Percentiles rank a stretch among this genome's conserved stretches.
These are phyloP conservation scores for Dicorynia guianensis DNA, from an alignment of 306 rosid genomes.

Conservation along the genomic window DNA sequence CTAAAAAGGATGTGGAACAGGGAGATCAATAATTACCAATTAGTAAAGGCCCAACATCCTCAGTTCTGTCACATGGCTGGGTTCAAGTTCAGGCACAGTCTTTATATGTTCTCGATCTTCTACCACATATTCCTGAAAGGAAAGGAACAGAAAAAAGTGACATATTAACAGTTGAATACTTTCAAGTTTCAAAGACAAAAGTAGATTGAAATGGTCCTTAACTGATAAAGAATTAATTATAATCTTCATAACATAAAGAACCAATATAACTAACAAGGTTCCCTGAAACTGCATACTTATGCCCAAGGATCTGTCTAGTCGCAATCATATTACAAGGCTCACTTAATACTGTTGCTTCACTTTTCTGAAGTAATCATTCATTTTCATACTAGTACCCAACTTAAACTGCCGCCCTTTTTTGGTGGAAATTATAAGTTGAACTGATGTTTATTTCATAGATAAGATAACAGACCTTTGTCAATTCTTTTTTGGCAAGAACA, in stretches of 20 bases:
- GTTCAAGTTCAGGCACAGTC: constrained; percentile 86
- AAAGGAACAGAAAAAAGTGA: constrained; percentile 21
- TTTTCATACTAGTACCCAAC: not conserved
- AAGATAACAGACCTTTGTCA: constrained; percentile 77
- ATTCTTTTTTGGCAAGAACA: constrained; percentile 96
- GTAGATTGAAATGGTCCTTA: not conserved
- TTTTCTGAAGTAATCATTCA: constrained; percentile 22
- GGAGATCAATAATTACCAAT: constrained; percentile 43
- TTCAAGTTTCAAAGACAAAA: constrained; percentile 4
- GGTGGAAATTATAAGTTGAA: constrained; percentile 7
- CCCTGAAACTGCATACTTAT: constrained; percentile 36
- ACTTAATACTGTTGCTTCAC: constrained; percentile 1
- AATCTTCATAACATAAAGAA: too few species aligned
- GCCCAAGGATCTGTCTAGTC: constrained; percentile 27
- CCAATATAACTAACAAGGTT: constrained; percentile 13
- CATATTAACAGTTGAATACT: constrained; percentile 26
- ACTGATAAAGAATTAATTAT: not conserved
- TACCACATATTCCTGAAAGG: constrained; percentile 86
- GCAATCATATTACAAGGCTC: constrained; percentile 32
- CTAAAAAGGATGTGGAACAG: constrained; percentile 14
- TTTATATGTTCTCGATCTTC: constrained; percentile 73
- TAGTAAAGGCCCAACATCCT: constrained; percentile 96
- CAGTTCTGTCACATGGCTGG: constrained; percentile 87
- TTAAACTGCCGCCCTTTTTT: not conserved
- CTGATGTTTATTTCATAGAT: constrained; percentile 2